phyloP scores from a whole-genome alignment of 2,329 filamentous ascomycete species.

The Verticillium longisporum region DNA sequence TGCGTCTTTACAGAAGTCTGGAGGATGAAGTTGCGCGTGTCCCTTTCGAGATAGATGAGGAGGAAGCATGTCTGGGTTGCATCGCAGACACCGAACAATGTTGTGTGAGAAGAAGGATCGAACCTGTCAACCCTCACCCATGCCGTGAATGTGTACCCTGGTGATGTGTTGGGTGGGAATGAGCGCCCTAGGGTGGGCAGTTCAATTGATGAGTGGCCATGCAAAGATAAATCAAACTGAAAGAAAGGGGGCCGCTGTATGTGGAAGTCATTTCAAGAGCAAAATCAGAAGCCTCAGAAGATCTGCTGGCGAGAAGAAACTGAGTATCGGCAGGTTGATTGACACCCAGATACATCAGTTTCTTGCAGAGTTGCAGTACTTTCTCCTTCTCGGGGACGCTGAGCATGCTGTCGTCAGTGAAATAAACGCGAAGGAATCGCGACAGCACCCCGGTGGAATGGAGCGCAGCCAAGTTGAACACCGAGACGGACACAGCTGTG shows the following conservation, averaged over 20 bases:
- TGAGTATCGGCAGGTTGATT: slow-evolving; percentile 77
- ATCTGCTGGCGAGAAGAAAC: slow-evolving; percentile 53
- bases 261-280: slow-evolving; percentile 64
- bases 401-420: slow-evolving; percentile 43
- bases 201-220: slow-evolving; percentile 87
- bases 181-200: slow-evolving; percentile 74
- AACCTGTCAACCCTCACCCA: slow-evolving; percentile 89
- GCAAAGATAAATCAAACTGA: slow-evolving; percentile 84
- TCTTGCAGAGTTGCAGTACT: slow-evolving; percentile 60
- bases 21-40: slow-evolving; percentile 88
- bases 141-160: slow-evolving; percentile 84
- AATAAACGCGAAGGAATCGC: slow-evolving; percentile 56
- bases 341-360: slow-evolving; percentile 68
- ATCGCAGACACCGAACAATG: slow-evolving; percentile 93
- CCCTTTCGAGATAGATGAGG: slow-evolving; percentile 86
- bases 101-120: slow-evolving; percentile 81
- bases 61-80: slow-evolving; percentile 88
- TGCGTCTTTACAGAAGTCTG: slow-evolving; percentile 88
- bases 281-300: slow-evolving; percentile 57
- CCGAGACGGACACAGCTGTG: slow-evolving; percentile 52
- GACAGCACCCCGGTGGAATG: slow-evolving; percentile 67
- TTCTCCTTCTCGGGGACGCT: slow-evolving; percentile 48
- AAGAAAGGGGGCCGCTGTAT: slow-evolving; percentile 79
- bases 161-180: slow-evolving; percentile 73
- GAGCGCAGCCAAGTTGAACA: slow-evolving; percentile 63